Percentiles rank a stretch among this genome's conserved stretches.
Conservation (phyloP, 768 basidiomycete species). For the Leucocoprinus sp. region DNA sequence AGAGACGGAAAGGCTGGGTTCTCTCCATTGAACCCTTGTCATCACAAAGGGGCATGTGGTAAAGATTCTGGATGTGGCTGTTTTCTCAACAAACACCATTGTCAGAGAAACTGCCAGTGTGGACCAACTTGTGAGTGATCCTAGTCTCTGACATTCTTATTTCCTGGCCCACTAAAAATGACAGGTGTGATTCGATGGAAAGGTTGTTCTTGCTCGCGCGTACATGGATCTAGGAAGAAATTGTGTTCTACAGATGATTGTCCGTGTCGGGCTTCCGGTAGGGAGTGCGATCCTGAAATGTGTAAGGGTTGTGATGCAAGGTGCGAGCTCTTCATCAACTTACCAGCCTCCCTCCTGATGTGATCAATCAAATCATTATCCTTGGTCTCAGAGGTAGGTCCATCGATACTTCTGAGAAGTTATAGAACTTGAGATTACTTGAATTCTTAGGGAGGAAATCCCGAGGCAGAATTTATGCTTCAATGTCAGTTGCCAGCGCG, state of each 20-base stretch:
- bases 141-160: neutral
- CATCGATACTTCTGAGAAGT: neutral
- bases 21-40: constrained; percentile 39
- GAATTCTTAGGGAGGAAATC: constrained; percentile 23
- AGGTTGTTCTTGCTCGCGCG: constrained; percentile 44
- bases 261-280: constrained; percentile 37
- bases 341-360: constrained; percentile 17
- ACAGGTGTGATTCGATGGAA: constrained; percentile 42
- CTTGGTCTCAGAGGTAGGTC: constrained; percentile 45
- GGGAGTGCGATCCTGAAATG: constrained; percentile 66
- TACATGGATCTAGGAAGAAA: constrained; percentile 5
- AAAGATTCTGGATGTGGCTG: constrained; percentile 38
- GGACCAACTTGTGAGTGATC: constrained; percentile 35
- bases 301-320: constrained; percentile 44
- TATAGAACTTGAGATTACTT: neutral
- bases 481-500: constrained; percentile 31
- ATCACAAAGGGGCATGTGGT: constrained; percentile 49
- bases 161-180: constrained; percentile 17
- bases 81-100: constrained; percentile 39
- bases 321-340: constrained; percentile 25
- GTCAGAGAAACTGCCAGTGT: constrained; percentile 51
- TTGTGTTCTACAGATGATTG: constrained; percentile 32
- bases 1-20: neutral
- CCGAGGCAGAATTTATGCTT: constrained; percentile 42
- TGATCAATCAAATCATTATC: constrained; percentile 42